Base-by-base conservation (phyloP, 768 basidiomycete species). In the Podaxis pistillaris region DNA sequence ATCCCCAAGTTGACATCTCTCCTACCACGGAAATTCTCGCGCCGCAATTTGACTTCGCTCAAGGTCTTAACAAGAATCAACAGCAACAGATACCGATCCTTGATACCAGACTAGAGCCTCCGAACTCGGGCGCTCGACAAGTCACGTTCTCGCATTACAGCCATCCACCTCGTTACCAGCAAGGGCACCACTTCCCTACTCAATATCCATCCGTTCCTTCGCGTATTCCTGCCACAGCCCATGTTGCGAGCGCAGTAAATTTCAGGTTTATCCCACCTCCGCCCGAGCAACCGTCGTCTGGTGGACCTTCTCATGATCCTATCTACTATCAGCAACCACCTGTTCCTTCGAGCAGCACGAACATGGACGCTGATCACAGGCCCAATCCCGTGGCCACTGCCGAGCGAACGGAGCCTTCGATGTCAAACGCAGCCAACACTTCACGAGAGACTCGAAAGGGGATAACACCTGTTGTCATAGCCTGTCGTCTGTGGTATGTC, bases 401-500 rank as follows among this genome's bases (percentile, higher is more conserved):
- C 62, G 73, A 73, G 58, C 74, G 66, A 65, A 66, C 71, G 68
- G 76, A 80, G 68, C 63, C 67, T 72, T 75, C 73, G 60, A 72
- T 70, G 56, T 70, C 69, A 63, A 47, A 53, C 57, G 13, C 73
- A 65, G 58, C 73, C 56, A 72, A 65, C 67, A 71, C 69, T 63
- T 73, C 72, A 66, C 77, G 71, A 70, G 75, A 74, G 59, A 63
- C 78, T 64, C 82, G 84, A 70, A 86, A 82, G 73, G 83, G 86
- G 74, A 76, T 78, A 76, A 52, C 46, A 50, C 53, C 49, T 68
- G 83, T 85, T 70, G 90, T 93, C 75, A 90, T 93, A 76, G 90
- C 91, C 66, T 93, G 91, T 80, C 86, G 86, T 65, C 89, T 91
- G 73, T 93, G 90, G 90, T 92, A 72, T 70, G 88, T 66, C 64